Base-by-base conservation (phyloP, 371 early-diverging fungal species). In the Mortierella sp. region DNA sequence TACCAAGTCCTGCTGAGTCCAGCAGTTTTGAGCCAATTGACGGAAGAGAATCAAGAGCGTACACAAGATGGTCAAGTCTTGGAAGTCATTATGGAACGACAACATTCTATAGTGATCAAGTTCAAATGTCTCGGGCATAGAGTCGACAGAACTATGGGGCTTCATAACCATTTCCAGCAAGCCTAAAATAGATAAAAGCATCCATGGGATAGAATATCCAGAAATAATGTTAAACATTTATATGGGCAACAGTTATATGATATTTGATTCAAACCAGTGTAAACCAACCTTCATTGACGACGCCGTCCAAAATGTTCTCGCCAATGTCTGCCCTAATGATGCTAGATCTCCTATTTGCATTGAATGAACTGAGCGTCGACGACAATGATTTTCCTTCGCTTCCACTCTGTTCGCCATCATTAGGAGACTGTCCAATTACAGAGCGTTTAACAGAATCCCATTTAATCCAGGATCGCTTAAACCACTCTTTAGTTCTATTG, bases 61-160 rank as follows among this genome's bases (percentile, higher is more conserved):
- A 32, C 87, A 86, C 45, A 90, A 83, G 47, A 93, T 90, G 19
- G 89, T 90, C 10, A 93, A 82, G 66, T 92, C 92, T 71, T 93
- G 93, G 83, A 90, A 91, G 67, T 93, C 93, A 68, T 92, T 91
- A 61, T 91, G 88, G 79, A 88, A 89, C 35, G 88, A 84, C 22
- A 89, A 70, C 7, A 94, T 70, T 8, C 94, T 86, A 51, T 85
- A 81, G 32, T 85, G 76, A 66, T 94, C 94, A 84, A 93, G 85
- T 51, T 82, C 79, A 32, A 94, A 83, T 0, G 91, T 89, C 64
- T 90, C 89, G 17, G 89, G 89, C 80, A 79, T 79, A 1, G 80
- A 56, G 23, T 51, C 43, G 19, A 57, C 61, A 3, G 71, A 70
- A 23, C 58, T 56, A 28, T 70, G 74, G 35, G 76, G 74, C 9